phyloP scores from a whole-genome alignment of 106 monocot species.

The Agapanthus africanus region DNA sequence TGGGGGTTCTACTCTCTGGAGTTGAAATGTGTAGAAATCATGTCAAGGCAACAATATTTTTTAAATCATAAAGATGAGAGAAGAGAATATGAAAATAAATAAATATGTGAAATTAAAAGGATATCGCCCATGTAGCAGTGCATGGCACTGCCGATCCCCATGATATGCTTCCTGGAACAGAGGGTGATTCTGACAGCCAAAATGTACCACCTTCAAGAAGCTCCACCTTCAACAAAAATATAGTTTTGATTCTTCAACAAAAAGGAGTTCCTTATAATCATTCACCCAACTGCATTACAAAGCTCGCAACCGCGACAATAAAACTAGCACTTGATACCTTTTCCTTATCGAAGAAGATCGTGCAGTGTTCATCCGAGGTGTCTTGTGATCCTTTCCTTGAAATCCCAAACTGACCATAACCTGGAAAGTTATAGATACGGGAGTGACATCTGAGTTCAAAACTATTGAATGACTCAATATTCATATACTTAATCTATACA shows the following conservation, averaged over 20 bases:
- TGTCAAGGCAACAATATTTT: constrained; percentile 52
- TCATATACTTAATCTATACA: too few relatives aligned
- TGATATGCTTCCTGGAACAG: constrained; percentile 88
- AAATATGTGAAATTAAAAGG: constrained; percentile 28
- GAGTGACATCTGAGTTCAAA: too few relatives aligned
- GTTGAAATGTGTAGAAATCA: constrained; percentile 89
- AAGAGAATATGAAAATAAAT: background rate
- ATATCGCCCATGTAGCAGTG: constrained; percentile 99
- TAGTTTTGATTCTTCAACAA: background rate
- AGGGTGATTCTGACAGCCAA: constrained; percentile 97
- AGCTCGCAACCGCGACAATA: background rate
- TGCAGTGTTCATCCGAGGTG: constrained; percentile 83
- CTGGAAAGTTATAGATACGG: constrained; percentile 22
- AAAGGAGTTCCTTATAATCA: background rate
- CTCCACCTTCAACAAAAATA: constrained; percentile 64
- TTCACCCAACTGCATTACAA: background rate
- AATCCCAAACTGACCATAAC: constrained; percentile 83
- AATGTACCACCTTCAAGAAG: constrained; percentile 94
- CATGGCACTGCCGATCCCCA: constrained; percentile 89
- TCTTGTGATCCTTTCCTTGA: constrained; percentile 84
- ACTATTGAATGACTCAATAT: too few relatives aligned
- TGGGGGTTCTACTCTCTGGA: constrained; percentile 80
- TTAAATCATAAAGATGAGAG: background rate
- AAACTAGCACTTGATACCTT: constrained; percentile 38
- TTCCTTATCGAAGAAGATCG: constrained; percentile 87